Percentiles rank a stretch among this genome's conserved stretches.
phyloP scores from a whole-genome alignment of 2,329 filamentous ascomycete genomes.

The Hortaea sp. region DNA sequence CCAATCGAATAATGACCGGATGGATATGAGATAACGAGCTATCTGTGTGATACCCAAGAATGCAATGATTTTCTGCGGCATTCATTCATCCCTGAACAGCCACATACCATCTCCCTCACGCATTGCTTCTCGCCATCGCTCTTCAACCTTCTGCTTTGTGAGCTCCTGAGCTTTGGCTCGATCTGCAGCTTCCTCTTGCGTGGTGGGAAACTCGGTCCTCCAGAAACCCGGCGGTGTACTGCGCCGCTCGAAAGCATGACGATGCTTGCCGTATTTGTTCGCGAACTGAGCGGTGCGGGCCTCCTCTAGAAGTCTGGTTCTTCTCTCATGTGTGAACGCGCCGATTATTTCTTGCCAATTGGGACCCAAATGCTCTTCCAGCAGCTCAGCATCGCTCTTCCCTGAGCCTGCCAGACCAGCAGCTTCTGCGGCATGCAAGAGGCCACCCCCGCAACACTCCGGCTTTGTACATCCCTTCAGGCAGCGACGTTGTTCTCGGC shows the following conservation, averaged over 20 bases:
- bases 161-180: slow-evolving; percentile 53
- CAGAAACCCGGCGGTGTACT: slow-evolving; percentile 80
- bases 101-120: slow-evolving; percentile 59
- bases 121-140: slow-evolving; percentile 74
- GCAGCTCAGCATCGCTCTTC: slow-evolving; percentile 17
- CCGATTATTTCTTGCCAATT: slow-evolving; percentile 15
- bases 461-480: slow-evolving; percentile 65
- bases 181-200: slow-evolving; percentile 65
- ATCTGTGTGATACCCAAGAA: too few relatives aligned
- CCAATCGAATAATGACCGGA: too few relatives aligned
- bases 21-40: too few relatives aligned
- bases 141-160: slow-evolving; percentile 55
- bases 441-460: slow-evolving; percentile 66
- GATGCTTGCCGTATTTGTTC: slow-evolving; percentile 66
- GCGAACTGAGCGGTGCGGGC: slow-evolving; percentile 66
- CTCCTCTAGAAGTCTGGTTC: slow-evolving; percentile 58
- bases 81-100: slow-evolving; percentile 67
- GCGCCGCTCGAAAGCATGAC: slow-evolving; percentile 60
- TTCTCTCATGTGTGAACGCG: slow-evolving; percentile 37
- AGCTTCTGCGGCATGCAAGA: slow-evolving; percentile 52
- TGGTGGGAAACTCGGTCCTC: slow-evolving; percentile 79
- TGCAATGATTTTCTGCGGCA: too few relatives aligned
- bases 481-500: slow-evolving; percentile 56
- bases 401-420: slow-evolving; percentile 11
- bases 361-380: slow-evolving; percentile 19